Percentiles rank a stretch among this genome's conserved stretches.
These are phyloP conservation scores for Plantago major DNA, from an alignment of 257 asterid genomes.

Conservation along the genomic window DNA sequence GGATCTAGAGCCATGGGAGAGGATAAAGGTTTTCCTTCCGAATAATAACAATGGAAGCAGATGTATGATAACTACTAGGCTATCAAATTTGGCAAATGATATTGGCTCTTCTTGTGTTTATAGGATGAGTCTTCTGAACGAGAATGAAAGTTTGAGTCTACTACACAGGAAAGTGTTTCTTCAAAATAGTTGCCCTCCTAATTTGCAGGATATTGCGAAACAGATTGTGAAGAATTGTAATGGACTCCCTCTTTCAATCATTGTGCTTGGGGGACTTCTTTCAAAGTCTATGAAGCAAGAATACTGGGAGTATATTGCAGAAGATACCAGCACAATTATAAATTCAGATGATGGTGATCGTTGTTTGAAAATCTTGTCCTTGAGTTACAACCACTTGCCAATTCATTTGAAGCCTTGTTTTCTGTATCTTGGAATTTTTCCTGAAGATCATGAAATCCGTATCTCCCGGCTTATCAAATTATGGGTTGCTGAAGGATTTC, in stretches of 20 bases:
- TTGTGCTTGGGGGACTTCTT: background rate
- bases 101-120: background rate
- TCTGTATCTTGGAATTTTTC: background rate
- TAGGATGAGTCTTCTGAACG: background rate
- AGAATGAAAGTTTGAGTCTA: slow-evolving; percentile 1
- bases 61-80: background rate
- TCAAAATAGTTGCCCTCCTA: background rate
- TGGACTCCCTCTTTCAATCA: background rate
- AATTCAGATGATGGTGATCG: background rate
- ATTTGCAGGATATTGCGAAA: background rate
- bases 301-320: slow-evolving; percentile 2
- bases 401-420: slow-evolving; percentile 3
- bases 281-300: background rate
- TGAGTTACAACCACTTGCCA: background rate
- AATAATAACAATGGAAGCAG: slow-evolving; percentile 1
- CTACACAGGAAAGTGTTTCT: background rate
- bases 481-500: slow-evolving; percentile 8
- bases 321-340: background rate
- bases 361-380: background rate
- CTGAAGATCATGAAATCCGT: background rate
- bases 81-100: background rate
- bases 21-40: background rate
- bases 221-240: background rate
- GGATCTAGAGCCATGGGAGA: background rate
- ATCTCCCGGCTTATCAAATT: background rate